Evolutionary conservation across 257 asterid species (phyloP).

Genomic region (Craterostigma plantagineum): DNA sequence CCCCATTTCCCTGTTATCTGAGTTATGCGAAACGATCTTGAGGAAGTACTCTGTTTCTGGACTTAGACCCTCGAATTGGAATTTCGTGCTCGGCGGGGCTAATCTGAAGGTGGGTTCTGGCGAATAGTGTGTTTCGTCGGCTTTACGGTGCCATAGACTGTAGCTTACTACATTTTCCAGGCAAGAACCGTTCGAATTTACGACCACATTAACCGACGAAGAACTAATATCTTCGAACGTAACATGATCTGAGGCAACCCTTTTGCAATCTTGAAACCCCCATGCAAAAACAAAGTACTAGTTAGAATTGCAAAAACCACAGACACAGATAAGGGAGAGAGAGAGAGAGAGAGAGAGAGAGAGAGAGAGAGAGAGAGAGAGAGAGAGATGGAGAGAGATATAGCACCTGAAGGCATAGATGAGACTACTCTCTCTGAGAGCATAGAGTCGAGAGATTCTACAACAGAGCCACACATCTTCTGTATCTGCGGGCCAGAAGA

Average conservation of each 20-base stretch:
- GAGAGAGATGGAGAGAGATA: slow-evolving; percentile 9
- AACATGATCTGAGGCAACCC: slow-evolving; percentile 30
- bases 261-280: too few relatives aligned
- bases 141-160: slow-evolving; percentile 61
- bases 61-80: slow-evolving; percentile 31
- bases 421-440: slow-evolving; percentile 25
- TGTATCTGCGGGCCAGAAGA: slow-evolving; percentile 80
- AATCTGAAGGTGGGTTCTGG: slow-evolving; percentile 44
- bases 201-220: slow-evolving; percentile 21
- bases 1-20: slow-evolving; percentile 10
- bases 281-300: too few relatives aligned
- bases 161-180: slow-evolving; percentile 12
- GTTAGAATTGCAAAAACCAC: too few relatives aligned
- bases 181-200: slow-evolving; percentile 13
- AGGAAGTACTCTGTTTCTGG: slow-evolving; percentile 43
- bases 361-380: too few relatives aligned
- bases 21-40: slow-evolving; percentile 31
- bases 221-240: slow-evolving; percentile 27
- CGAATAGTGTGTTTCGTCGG: slow-evolving; percentile 35
- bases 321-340: too few relatives aligned
- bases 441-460: slow-evolving; percentile 42
- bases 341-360: too few relatives aligned
- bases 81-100: slow-evolving; percentile 29
- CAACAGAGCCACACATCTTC: slow-evolving; percentile 47
- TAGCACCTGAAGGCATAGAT: slow-evolving; percentile 24